Base-by-base conservation (phyloP, 345 rosid species). In the Hypericum perforatum region DNA sequence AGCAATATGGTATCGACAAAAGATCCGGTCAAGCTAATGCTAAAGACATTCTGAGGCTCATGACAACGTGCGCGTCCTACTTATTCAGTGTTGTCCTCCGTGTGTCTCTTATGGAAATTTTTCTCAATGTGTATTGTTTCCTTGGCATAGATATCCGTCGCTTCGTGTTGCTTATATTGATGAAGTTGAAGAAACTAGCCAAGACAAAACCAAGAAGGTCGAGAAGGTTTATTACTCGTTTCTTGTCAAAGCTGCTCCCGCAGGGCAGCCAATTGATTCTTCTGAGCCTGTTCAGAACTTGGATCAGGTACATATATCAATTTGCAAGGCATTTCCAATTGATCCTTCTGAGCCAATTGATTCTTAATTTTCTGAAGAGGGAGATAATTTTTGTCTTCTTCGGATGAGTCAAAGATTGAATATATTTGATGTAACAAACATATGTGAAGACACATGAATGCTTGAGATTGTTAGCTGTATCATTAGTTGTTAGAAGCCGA, bases 71-170 rank as follows among this genome's bases (percentile, higher is more conserved):
- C 11, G 53, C 29, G 8, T 7, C 54, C 59, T n/a, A 46, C 58
- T 49, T 6, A 52, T 52, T 37, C n/a, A 42, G 51, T 14, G 49
- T 47, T 47, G 54, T 45, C 16, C 37, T 66, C 44, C 37, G 9
- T 58, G 50, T n/a, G 56, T 45, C 5, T 43, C 47, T 58, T 46
- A 61, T 43, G 39, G 37, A 52, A 45, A 51, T 40, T 38, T 52
- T 53, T 44, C n/a, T 39, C 16, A 10, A 63, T 55, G 39, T 22
- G 7, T 40, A 53, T 52, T 41, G 48, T 49, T 48, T 11, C 43
- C 38, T 48, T 60, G 6, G 12, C 38, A 13, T 11, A 52, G 55
- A n/a, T 32, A 52, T 52, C 55, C 55, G 5, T 52, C 55, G 0
- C 55, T 52, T 11, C 55, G 55, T 11, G 55, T 52, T 36, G 55